Base-by-base conservation (phyloP, 805 yeast genomes). In the Pichia pseudocactophila region DNA sequence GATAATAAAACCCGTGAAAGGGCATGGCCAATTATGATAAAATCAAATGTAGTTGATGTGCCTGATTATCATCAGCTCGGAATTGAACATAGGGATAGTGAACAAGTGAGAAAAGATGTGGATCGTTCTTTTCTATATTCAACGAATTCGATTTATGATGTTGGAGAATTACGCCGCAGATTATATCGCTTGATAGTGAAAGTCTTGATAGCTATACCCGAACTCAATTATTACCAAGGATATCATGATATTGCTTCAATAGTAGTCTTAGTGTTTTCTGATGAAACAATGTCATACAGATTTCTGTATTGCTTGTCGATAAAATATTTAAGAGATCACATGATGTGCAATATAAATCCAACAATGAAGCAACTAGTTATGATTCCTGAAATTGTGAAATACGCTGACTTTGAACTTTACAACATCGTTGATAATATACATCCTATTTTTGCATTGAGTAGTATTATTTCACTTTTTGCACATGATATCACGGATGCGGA, bases 171-270 rank as follows among this genome's bases (percentile, higher is more conserved):
- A 37, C 67, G 72, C 45, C 55, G 55, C 20, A 55, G 69, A 37
- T 62, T 80, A 39, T 56, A 54, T 19, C 57, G 57, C 5, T 48
- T 80, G 12, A 71, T 86, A 3, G 59, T 73, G 12, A 64, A 66
- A 16, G 66, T 87, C 2, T 65, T 92, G 12, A 62, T 86, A 32
- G 69, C 67, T 13, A 65, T 80, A 50, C 89, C 89, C 0, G 53
- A 60, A 3, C 64, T 89, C 34, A 68, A 76, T 45, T 90, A 90
- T 60, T 90, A 88, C 59, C 98, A 90, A 62, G 98, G 98, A 0
- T 86, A 73, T 59, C 97, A 90, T 60, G 97, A 92, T 53, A 67
- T 92, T 17, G 88, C 86, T 1, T 70, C 84, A 30, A 70, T 83
- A 4, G 65, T 84, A 7, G 62, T 83, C 4, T 56, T 81, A 15